Conservation (phyloP, 768 basidiomycete species). For the Tremella fuciformis region DNA sequence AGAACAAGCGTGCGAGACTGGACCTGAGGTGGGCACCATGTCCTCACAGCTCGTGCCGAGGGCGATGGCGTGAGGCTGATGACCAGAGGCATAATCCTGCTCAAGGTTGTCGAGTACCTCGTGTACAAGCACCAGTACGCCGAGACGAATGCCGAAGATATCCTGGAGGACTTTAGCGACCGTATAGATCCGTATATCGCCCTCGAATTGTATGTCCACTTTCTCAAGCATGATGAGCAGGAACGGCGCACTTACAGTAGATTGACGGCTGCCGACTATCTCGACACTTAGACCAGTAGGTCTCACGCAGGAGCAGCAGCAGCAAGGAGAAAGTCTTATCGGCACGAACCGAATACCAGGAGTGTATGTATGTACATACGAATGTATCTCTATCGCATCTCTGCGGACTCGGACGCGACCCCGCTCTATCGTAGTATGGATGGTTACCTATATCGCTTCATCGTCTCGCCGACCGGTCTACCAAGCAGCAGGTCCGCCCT, state of each 20-base stretch:
- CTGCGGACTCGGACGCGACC: too few relatives aligned
- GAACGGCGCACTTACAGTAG: conserved; percentile 3
- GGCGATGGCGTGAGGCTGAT: neutral
- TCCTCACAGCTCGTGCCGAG: neutral
- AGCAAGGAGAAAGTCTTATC: neutral
- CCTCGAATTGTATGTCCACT: conserved; percentile 71
- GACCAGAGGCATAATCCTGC: conserved; percentile 64
- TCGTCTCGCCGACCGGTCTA: conserved; percentile 70
- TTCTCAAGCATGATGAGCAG: neutral
- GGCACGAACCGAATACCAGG: neutral
- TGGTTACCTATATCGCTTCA: conserved; percentile 59
- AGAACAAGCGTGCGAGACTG: conserved; percentile 67
- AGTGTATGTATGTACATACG: conserved; percentile 13
- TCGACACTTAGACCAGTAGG: conserved; percentile 22
- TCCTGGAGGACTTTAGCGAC: conserved; percentile 78
- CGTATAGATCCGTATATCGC: conserved; percentile 82
- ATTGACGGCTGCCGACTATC: conserved; percentile 39
- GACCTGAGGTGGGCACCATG: conserved; percentile 61
- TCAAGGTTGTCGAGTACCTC: conserved; percentile 88
- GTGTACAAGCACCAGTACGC: conserved; percentile 77
- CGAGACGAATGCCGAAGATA: conserved; percentile 67
- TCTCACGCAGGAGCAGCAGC: neutral
- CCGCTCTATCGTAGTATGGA: too few relatives aligned
- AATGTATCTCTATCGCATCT: neutral
- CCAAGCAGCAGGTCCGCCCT: conserved; percentile 73